Evolutionary conservation across 768 basidiomycete genomes (phyloP), one percentile per base, ranked within the genome.

Genomic region (Pleurotus tuoliensis): DNA sequence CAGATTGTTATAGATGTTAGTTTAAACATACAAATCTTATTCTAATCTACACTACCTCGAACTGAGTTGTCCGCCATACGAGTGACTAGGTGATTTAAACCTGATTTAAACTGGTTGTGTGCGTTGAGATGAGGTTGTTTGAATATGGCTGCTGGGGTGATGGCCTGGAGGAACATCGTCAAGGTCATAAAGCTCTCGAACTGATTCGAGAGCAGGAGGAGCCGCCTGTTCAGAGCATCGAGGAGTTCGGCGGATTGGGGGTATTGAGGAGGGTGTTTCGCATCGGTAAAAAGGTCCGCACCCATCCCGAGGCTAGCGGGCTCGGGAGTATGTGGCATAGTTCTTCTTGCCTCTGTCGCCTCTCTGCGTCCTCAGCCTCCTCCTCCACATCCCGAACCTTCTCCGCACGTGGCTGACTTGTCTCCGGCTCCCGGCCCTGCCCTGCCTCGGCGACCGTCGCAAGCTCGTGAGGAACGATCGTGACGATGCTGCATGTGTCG

Each of bases 321-420:
- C 65, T 94, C 92, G 0, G 92, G 92, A 6, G 93, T 94, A 7
- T 80, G 76, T 3, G 90, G 92, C 41, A 90, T 77, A 1, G 85
- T 87, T 73, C 58, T 79, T 75, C 45, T 20, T 20, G 20, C 20
- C 20, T 20, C 20, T 20, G 2, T 20, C 20, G 2, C 20, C 20
- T 20, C 20, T 20, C 20, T 20, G 20, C 20, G 20, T 20, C 20
- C 20, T 20, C 20, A 20, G 20, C 20, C 20, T 20, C 20, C 20
- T 20, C 20, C 20, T 20, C 20, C 20, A 20, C 20, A 20, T 20
- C 20, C 20, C 20, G 20, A 50, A 76, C 76, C 47, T 63, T 58
- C 22, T 60, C 64, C 27, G 75, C 76, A 16, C 18, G 47, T 13
- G 13, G 9, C 3, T 8, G 47, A 24, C 61, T 61, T 3, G 43